Base-by-base conservation (phyloP, 164 flowering plant species). In the Dillenia suffruticosa region DNA sequence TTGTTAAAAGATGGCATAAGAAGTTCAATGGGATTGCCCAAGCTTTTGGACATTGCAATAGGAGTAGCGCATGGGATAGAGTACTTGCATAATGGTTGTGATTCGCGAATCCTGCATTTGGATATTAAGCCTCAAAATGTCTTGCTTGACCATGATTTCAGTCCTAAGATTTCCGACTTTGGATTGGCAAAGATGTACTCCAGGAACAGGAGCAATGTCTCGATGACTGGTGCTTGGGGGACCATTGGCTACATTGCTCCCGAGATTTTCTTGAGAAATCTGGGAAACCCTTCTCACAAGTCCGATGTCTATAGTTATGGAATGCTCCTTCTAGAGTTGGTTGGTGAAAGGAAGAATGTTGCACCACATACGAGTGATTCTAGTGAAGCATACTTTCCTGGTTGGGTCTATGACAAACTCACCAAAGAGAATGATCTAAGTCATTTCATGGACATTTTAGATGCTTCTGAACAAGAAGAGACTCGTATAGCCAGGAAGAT, bases 141-240 rank as follows among this genome's bases (percentile, higher is more conserved):
- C 32, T 59, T 72, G 57, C 62, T 72, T 16, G 71, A 72, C 52
- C 16, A 60, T 1, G 14, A 72, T 1, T 63, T 72, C 24, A 15
- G 51, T 44, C 72, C 76, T 0, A 72, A 64, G 52, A 68, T 72
- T 32, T 68, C 72, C 8, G 76, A 72, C 59, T 72, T 72, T 63
- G 76, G 76, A 12, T 14, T 72, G 50, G 68, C 75, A 40, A 72
- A 68, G 26, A 7, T 54, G 5, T 62, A 49, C 58, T 62, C 67
- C 12, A 44, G 52, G 0, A 55, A 16, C 6, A 57, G 22, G 2
- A 72, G 64, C 9, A 54, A 13, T n/a, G 56, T 55, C 17, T 13
- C 64, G 3, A 26, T 64, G 17, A 55, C 58, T 9, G 54, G 56
- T 1, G 56, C 57, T 2, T 59, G 55, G 22, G 73, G 73, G 15